Conservation (phyloP, 106 monocot species). For the Allium sativum region DNA sequence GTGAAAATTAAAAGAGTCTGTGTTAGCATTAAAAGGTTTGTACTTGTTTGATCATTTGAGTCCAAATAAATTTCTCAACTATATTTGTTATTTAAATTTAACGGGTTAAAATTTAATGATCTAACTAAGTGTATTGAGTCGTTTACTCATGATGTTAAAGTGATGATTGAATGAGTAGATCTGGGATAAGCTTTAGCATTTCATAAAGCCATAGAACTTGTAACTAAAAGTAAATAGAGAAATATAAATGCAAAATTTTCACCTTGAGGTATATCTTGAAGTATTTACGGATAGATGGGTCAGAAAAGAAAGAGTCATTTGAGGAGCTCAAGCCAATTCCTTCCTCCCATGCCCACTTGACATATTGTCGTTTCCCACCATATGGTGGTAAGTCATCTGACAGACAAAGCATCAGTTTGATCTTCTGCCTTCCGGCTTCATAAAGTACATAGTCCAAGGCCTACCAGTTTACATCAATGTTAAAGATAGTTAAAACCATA, state of each 20-base stretch:
- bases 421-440: slow-evolving; percentile 48
- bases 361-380: slow-evolving; percentile 93
- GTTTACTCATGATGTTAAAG: too few species aligned
- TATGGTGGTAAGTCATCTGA: slow-evolving; percentile 59
- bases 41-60: too few species aligned
- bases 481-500: too few species aligned
- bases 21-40: too few species aligned
- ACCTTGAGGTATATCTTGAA: slow-evolving; percentile 91
- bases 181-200: not conserved
- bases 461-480: slow-evolving; percentile 15
- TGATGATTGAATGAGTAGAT: too few species aligned
- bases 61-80: too few species aligned
- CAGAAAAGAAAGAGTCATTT: slow-evolving; percentile 89
- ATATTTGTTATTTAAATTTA: too few species aligned
- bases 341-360: slow-evolving; percentile 92
- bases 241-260: not conserved
- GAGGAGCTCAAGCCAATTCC: slow-evolving; percentile 62
- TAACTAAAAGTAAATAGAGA: not conserved
- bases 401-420: slow-evolving; percentile 67
- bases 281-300: slow-evolving; percentile 74
- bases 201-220: not conserved
- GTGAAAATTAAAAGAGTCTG: too few species aligned
- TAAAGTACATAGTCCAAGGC: slow-evolving; percentile 69
- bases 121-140: too few species aligned
- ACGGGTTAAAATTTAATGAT: too few species aligned